Evolutionary conservation across 495 filamentous ascomycete genomes (phyloP), one percentile per base, ranked within the genome.

Genomic region (Acidiella bohemica): DNA sequence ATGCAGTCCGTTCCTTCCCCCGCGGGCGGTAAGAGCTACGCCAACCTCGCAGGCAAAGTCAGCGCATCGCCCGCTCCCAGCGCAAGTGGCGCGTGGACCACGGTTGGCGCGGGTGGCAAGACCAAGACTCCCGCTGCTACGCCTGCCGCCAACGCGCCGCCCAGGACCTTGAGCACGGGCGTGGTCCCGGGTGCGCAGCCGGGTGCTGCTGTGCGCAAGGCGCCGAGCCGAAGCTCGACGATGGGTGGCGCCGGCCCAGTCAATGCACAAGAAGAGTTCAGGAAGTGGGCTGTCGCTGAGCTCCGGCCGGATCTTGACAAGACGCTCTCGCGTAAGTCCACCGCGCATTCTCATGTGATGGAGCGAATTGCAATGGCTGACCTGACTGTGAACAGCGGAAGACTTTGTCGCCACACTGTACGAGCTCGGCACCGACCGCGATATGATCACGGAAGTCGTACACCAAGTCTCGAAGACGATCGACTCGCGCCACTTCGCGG

Each of bases 91-190:
- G 86, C 84, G 14, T 96, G 92, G 92, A 88, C 85, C 23, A 96
- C 87, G 0, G 90, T 96, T 30, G 92, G 92, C n/a, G 84, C 87
- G 11, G 74, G 84, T 42, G 90, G 90, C 4, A 96, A 94, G 63
- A 70, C 79, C 23, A 96, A 93, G 67, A 65, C 74, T 12, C 68
- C 74, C 11, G 67, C 67, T n/a, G 28, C 42, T 19, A 35, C 35
- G 12, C 42, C 48, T 6, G 63, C 67, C 6, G 69, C 75, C 34
- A 53, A 67, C 14, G 46, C 54, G 20, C 49, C 57, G 14, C 20
- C 34, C 22, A 73, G 80, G 10, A 65, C 78, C 2, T 60, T 68
- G 11, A 60, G 50, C 46, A 56, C 54, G 24, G 45, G 44, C 24
- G 31, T 42, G 2, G 25, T 41, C 14, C 47, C 47, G n/a, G n/a